These are phyloP conservation scores for Colletotrichum cuscutae DNA, from an alignment of 2,329 filamentous ascomycete genomes.

Conservation along the genomic window DNA sequence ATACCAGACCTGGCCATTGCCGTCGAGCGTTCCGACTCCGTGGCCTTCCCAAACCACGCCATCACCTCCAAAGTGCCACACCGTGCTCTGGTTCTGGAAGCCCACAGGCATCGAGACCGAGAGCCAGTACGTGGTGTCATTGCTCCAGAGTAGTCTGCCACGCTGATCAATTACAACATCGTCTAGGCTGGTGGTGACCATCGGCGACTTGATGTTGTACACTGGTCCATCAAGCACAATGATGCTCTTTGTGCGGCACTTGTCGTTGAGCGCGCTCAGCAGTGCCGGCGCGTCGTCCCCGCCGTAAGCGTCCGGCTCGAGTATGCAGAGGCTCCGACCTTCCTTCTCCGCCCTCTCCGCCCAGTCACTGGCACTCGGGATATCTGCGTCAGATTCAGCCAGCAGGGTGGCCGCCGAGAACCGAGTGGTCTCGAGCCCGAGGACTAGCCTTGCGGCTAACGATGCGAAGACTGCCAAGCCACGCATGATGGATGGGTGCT, in stretches of 20 bases:
- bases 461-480: conserved; percentile 5
- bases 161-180: conserved; percentile 56
- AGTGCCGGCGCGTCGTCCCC: conserved; percentile 46
- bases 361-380: conserved; percentile 14
- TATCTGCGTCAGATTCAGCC: not conserved
- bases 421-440: not conserved
- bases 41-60: conserved; percentile 60
- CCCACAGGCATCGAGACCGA: conserved; percentile 59
- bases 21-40: conserved; percentile 64
- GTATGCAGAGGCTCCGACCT: conserved; percentile 42
- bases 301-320: conserved; percentile 40
- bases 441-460: not conserved
- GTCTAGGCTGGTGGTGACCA: conserved; percentile 46
- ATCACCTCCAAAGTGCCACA: conserved; percentile 65
- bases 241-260: conserved; percentile 43
- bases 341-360: conserved; percentile 51
- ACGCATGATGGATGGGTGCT: conserved; percentile 12
- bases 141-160: conserved; percentile 52
- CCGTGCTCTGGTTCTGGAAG: conserved; percentile 66
- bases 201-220: conserved; percentile 48
- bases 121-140: conserved; percentile 63
- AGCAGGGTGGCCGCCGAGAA: not conserved
- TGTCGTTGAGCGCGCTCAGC: conserved; percentile 43
- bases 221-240: conserved; percentile 45
- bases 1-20: conserved; percentile 71